Percentiles rank a stretch among this genome's conserved stretches.
These are phyloP conservation scores for Aspergillus nomiae DNA, from an alignment of 2,329 filamentous ascomycete genomes.

Conservation along the genomic window DNA sequence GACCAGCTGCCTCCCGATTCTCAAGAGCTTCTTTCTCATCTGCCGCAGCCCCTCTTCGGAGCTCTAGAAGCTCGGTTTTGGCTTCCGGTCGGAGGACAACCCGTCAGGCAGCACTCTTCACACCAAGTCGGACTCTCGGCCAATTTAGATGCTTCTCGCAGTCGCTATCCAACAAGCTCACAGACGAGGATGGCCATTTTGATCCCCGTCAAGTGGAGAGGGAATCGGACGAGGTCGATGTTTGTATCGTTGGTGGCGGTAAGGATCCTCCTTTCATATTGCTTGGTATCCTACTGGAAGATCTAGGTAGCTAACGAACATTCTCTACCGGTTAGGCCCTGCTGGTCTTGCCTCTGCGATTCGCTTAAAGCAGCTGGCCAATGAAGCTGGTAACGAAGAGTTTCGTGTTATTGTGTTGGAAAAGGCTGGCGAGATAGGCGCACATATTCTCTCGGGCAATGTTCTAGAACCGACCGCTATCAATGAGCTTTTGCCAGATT, in stretches of 20 bases:
- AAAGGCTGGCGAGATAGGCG: slow-evolving; percentile 92
- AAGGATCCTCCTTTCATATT: slow-evolving; percentile 26
- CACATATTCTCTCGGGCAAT: slow-evolving; percentile 93
- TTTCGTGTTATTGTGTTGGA: slow-evolving; percentile 91
- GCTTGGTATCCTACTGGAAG: not conserved
- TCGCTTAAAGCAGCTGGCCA: slow-evolving; percentile 90
- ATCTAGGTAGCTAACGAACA: not conserved
- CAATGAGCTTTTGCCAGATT: slow-evolving; percentile 89
- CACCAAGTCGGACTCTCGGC: slow-evolving; percentile 13
- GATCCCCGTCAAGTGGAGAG: slow-evolving; percentile 73
- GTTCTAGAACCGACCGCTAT: slow-evolving; percentile 89
- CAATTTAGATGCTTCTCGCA: slow-evolving; percentile 50
- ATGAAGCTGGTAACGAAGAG: slow-evolving; percentile 91
- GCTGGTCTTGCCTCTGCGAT: slow-evolving; percentile 92
- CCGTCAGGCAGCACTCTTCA: slow-evolving; percentile 25
- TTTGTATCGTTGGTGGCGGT: slow-evolving; percentile 93
- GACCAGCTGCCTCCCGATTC: slow-evolving; percentile 30
- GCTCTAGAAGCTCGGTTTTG: slow-evolving; percentile 23
- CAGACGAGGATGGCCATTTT: slow-evolving; percentile 59
- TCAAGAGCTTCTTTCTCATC: slow-evolving; percentile 29
- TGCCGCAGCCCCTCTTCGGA: slow-evolving; percentile 22
- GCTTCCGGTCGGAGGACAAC: slow-evolving; percentile 19
- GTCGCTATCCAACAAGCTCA: slow-evolving; percentile 42
- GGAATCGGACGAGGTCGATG: slow-evolving; percentile 91
- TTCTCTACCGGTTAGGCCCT: slow-evolving; percentile 58